Evolutionary conservation across 2,329 filamentous ascomycete genomes (phyloP).

Genomic region (Akanthomyces dipterigenus): DNA sequence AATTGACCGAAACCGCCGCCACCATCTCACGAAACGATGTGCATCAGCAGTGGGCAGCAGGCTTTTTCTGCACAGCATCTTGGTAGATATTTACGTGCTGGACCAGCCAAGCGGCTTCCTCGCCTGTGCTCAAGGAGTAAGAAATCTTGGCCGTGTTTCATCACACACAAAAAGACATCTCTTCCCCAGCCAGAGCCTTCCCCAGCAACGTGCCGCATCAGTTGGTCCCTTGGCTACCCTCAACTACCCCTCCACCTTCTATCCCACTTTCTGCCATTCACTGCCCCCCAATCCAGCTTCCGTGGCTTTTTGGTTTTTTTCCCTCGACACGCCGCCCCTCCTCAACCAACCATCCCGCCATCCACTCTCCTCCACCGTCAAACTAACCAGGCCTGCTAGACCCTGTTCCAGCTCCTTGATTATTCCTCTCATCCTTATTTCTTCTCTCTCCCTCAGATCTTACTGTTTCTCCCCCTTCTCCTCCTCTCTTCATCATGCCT

Average conservation of each 20-base stretch:
- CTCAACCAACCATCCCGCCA: constrained; percentile 10
- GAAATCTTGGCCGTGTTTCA: not conserved
- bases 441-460: not conserved
- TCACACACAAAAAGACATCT: not conserved
- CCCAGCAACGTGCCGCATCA: constrained; percentile 8
- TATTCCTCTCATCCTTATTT: not conserved
- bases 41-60: not conserved
- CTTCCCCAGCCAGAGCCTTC: not conserved
- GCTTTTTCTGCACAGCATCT: not conserved
- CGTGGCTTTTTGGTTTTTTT: not conserved
- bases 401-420: constrained; percentile 4
- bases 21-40: constrained; percentile 6
- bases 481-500: constrained; percentile 25
- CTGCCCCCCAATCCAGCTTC: not conserved
- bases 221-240: not conserved
- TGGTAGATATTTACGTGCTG: too few species aligned
- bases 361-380: constrained; percentile 1
- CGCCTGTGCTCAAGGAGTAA: not conserved
- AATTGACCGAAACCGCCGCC: constrained; percentile 4
- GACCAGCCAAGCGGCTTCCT: too few species aligned
- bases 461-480: constrained; percentile 14
- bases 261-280: constrained; percentile 3
- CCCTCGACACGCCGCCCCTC: not conserved
- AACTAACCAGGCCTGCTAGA: not conserved
- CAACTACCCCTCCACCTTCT: constrained; percentile 2